A percentile compares a stretch with the other conserved stretches of the same genome.
Conservation (phyloP, 2,329 filamentous ascomycete genomes). For the Mycosphaerelloides madeirae region DNA sequence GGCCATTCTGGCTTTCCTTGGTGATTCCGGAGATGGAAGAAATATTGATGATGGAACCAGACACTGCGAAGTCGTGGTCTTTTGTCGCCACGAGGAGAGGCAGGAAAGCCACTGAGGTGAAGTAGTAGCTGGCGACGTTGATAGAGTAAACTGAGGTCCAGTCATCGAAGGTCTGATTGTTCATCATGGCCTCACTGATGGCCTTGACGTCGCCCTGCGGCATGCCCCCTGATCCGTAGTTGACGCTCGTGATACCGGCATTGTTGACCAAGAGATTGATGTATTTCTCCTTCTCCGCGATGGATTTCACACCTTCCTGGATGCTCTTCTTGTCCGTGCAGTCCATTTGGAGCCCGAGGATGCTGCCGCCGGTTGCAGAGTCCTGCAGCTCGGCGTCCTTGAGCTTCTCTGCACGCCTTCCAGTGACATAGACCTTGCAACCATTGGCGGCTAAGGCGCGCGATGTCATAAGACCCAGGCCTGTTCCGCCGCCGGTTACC, state of each 20-base stretch:
- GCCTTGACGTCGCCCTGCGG: slow-evolving; percentile 42
- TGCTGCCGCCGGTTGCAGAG: slow-evolving; percentile 62
- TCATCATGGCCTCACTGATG: slow-evolving; percentile 52
- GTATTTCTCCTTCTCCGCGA: slow-evolving; percentile 27
- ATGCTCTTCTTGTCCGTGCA: slow-evolving; percentile 31
- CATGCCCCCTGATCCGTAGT: slow-evolving; percentile 23
- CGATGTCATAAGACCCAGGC: slow-evolving; percentile 46
- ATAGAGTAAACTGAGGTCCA: slow-evolving; percentile 43
- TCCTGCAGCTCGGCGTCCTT: slow-evolving; percentile 38
- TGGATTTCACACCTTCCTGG: slow-evolving; percentile 20
- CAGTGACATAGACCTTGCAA: slow-evolving; percentile 46
- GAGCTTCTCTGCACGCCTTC: slow-evolving; percentile 43
- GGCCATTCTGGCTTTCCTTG: slow-evolving; percentile 41
- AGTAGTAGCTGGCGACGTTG: slow-evolving; percentile 43
- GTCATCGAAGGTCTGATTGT: slow-evolving; percentile 37
- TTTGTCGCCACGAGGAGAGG: slow-evolving; percentile 41
- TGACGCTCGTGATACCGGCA: slow-evolving; percentile 26
- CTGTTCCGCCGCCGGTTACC: slow-evolving; percentile 44
- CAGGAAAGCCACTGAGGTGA: slow-evolving; percentile 44
- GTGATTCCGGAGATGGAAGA: slow-evolving; percentile 42
- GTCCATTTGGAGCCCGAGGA: slow-evolving; percentile 30
- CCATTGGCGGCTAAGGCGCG: slow-evolving; percentile 46
- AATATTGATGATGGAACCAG: slow-evolving; percentile 44
- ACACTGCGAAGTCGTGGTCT: slow-evolving; percentile 38
- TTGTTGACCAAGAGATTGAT: slow-evolving; percentile 33